A percentile compares a stretch with the other conserved stretches of the same genome.
Conservation (phyloP, 106 monocot species). For the Dioscorea alata region DNA sequence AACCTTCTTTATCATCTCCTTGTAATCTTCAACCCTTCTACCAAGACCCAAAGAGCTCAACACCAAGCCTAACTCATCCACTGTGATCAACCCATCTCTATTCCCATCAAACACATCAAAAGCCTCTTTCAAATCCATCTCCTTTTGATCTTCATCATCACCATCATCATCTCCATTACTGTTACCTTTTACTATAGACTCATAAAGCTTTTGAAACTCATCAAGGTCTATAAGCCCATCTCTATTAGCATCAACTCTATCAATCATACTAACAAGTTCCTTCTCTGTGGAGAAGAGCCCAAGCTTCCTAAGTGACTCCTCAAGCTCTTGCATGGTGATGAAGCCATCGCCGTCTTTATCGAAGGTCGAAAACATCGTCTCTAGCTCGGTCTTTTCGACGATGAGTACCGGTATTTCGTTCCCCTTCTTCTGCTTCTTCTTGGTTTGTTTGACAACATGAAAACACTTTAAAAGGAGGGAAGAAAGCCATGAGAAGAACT, state of each 20-base stretch:
- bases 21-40: conserved; percentile 30
- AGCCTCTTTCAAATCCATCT: conserved; percentile 30
- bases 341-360: conserved; percentile 48
- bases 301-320: conserved; percentile 27
- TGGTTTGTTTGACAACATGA: neutral
- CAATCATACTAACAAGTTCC: conserved; percentile 31
- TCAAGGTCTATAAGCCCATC: conserved; percentile 51
- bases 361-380: conserved; percentile 37
- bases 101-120: conserved; percentile 61
- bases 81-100: conserved; percentile 49
- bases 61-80: conserved; percentile 45
- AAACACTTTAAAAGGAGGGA: conserved; percentile 6
- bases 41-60: conserved; percentile 29
- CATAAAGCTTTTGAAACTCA: conserved; percentile 42
- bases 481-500: conserved; percentile 15
- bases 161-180: neutral
- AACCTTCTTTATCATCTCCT: conserved; percentile 52
- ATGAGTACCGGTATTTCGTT: neutral
- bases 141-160: neutral
- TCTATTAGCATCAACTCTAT: conserved; percentile 28
- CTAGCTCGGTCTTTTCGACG: neutral
- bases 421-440: neutral
- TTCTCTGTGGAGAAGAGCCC: conserved; percentile 14
- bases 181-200: conserved; percentile 4
- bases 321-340: conserved; percentile 43